Percentiles rank a stretch among this genome's conserved stretches.
Evolutionary conservation across 257 asterid genomes (phyloP).

Genomic region (Schizonepeta tenuifolia): DNA sequence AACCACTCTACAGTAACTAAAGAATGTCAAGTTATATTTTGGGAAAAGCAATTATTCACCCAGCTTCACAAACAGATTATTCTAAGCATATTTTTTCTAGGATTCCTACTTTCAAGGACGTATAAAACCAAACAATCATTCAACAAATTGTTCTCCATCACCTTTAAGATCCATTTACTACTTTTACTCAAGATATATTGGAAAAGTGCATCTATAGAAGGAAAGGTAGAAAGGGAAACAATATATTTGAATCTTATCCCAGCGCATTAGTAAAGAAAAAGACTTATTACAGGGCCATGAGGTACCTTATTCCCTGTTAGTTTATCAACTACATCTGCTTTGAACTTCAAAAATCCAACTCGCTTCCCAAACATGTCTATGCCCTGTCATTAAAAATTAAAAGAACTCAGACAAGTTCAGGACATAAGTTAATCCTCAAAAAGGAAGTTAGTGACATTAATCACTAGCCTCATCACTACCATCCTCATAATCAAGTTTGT

Average conservation of each 20-base stretch:
- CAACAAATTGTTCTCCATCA: conserved; percentile 3
- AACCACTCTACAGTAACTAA: conserved; percentile 16
- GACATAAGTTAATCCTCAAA: conserved; percentile 4
- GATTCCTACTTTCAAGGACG: not conserved
- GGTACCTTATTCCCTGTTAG: conserved; percentile 74
- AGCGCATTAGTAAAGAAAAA: conserved; percentile 20
- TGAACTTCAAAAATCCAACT: conserved; percentile 90
- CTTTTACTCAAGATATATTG: not conserved
- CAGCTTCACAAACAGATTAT: not conserved
- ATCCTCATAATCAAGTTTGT: conserved; percentile 4
- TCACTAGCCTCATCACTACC: not conserved
- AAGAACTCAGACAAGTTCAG: conserved; percentile 26
- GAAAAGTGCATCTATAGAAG: not conserved
- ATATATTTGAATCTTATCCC: not conserved
- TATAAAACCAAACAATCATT: not conserved
- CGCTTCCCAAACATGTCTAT: conserved; percentile 96
- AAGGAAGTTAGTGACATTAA: conserved; percentile 4
- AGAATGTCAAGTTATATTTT: conserved; percentile 3
- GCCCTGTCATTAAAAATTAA: conserved; percentile 52
- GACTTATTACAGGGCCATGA: conserved; percentile 14
- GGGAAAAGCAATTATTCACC: not conserved
- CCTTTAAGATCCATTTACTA: not conserved
- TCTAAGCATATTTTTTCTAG: conserved; percentile 2
- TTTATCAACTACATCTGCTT: conserved; percentile 79
- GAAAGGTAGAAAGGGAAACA: not conserved